Evolutionary conservation across 331 rosid species (phyloP).

Genomic region (Prunus yedoensis): DNA sequence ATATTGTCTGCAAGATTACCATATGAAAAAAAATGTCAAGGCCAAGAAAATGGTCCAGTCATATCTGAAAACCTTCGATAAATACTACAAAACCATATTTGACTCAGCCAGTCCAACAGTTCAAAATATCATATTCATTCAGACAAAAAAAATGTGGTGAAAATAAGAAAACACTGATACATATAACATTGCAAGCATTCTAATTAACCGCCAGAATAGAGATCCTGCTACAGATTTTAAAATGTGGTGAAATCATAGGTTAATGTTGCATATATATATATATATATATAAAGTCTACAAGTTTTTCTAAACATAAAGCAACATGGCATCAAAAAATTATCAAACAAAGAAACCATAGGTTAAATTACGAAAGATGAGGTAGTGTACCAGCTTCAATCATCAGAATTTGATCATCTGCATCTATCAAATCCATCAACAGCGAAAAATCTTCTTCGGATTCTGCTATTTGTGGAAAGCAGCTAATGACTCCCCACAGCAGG

Average conservation of each 20-base stretch:
- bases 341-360: conserved; percentile 8
- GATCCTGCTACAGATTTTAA: neutral
- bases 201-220: neutral
- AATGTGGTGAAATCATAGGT: too few species aligned
- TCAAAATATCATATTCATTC: neutral
- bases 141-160: neutral
- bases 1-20: conserved; percentile 32
- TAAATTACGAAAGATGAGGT: conserved; percentile 15
- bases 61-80: neutral
- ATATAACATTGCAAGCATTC: neutral
- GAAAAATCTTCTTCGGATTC: conserved; percentile 42
- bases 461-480: conserved; percentile 61
- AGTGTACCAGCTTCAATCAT: conserved; percentile 47
- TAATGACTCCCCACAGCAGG: conserved; percentile 71
- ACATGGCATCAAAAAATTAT: neutral
- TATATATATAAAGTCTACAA: too few species aligned
- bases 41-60: neutral
- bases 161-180: neutral
- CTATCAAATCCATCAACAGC: conserved; percentile 52
- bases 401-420: conserved; percentile 58
- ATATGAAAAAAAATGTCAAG: conserved; percentile 3
- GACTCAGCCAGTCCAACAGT: neutral
- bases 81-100: neutral
- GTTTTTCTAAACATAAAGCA: conserved; percentile 5
- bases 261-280: too few species aligned